Percentiles rank a stretch among this genome's conserved stretches.
Conservation (phyloP, 1,284 basidiomycete genomes). For the Cronartium quercuum region DNA sequence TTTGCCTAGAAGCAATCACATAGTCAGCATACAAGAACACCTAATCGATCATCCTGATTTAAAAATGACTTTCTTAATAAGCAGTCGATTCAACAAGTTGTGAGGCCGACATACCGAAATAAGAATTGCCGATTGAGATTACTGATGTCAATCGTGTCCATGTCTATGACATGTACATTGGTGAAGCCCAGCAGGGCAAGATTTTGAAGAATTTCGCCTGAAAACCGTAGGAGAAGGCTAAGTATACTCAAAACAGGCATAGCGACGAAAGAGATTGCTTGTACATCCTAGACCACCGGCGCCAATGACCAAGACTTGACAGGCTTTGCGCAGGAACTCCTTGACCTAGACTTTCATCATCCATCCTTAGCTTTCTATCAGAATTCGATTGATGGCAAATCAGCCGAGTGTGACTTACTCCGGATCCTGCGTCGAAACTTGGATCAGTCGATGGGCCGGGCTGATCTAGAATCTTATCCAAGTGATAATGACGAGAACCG, state of each 20-base stretch:
- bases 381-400: too few species aligned
- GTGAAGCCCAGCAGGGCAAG: constrained; percentile 69
- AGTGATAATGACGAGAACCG: constrained; percentile 40
- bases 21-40: background rate
- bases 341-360: constrained; percentile 61
- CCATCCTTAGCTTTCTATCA: background rate
- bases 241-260: constrained; percentile 59
- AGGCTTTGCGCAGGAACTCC: constrained; percentile 70
- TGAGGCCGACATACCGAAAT: constrained; percentile 66
- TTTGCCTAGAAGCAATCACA: constrained; percentile 56
- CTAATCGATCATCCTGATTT: background rate
- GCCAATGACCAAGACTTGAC: constrained; percentile 93
- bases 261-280: too few species aligned
- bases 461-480: constrained; percentile 64
- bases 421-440: constrained; percentile 63
- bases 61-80: background rate
- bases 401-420: constrained; percentile 52
- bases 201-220: constrained; percentile 38
- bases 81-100: background rate
- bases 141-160: constrained; percentile 99
- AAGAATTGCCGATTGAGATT: constrained; percentile 98
- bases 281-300: constrained; percentile 88
- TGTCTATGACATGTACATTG: constrained; percentile 98
- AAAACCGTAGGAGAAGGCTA: background rate
- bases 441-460: constrained; percentile 74